A percentile compares a stretch with the other conserved stretches of the same genome.
Conservation (phyloP, 2,329 filamentous ascomycete genomes). For the Aspergillus pseudoviridinutans region DNA sequence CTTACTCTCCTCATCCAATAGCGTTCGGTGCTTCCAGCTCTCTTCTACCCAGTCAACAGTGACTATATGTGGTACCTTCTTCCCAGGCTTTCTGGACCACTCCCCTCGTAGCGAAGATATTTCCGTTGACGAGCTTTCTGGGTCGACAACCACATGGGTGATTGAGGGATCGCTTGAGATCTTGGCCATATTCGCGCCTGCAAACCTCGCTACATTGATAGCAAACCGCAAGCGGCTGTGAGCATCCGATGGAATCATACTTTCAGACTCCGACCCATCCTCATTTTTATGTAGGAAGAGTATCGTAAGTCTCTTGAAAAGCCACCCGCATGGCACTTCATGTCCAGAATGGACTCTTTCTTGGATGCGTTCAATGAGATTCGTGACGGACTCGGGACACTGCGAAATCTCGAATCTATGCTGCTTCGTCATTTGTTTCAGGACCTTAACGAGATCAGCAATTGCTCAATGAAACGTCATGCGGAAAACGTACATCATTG, state of each 20-base stretch:
- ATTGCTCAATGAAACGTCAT: background rate
- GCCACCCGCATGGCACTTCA: conserved; percentile 39
- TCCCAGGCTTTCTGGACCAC: conserved; percentile 29
- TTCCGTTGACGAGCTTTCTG: conserved; percentile 45
- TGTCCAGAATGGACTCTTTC: conserved; percentile 36
- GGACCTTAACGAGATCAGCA: conserved; percentile 24
- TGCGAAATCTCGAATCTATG: conserved; percentile 37
- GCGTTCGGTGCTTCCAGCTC: conserved; percentile 73
- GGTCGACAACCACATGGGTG: conserved; percentile 70
- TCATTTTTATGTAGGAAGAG: conserved; percentile 32
- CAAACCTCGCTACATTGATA: conserved; percentile 63
- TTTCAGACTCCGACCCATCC: conserved; percentile 1
- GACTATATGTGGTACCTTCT: conserved; percentile 65
- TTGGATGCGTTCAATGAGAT: conserved; percentile 56
- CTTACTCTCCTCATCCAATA: conserved; percentile 71
- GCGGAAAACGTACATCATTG: conserved; percentile 31
- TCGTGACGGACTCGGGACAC: conserved; percentile 46
- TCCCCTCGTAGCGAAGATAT: conserved; percentile 28
- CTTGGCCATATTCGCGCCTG: conserved; percentile 57
- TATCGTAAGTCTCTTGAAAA: conserved; percentile 47
- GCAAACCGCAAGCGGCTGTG: conserved; percentile 41
- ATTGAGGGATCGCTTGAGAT: conserved; percentile 50
- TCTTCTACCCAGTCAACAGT: conserved; percentile 68
- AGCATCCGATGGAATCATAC: background rate
- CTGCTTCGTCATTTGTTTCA: conserved; percentile 37